phyloP scores from a whole-genome alignment of 371 early-diverging fungal genomes.

The Rhizomucor miehei region DNA sequence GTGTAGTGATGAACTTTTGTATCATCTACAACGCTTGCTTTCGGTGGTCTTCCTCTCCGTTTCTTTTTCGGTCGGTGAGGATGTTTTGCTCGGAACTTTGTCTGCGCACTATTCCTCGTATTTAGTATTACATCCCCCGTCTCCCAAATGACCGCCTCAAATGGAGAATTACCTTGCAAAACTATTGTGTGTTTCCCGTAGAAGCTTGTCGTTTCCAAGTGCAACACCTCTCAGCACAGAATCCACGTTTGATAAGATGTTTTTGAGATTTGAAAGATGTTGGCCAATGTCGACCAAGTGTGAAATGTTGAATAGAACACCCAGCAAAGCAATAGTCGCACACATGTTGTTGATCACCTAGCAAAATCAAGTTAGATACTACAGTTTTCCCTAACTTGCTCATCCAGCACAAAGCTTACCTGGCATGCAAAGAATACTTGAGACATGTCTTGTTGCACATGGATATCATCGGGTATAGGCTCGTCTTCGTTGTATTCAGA shows the following conservation, averaged over 20 bases:
- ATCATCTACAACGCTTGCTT: too few relatives aligned
- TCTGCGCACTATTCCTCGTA: too few relatives aligned
- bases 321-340: constrained; percentile 38
- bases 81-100: too few relatives aligned
- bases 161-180: constrained; percentile 21
- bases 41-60: too few relatives aligned
- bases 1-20: constrained; percentile 32
- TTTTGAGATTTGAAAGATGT: constrained; percentile 22
- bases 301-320: constrained; percentile 26
- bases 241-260: constrained; percentile 17
- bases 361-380: background rate
- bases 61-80: too few relatives aligned
- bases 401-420: background rate
- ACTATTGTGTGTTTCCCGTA: constrained; percentile 32
- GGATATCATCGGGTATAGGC: constrained; percentile 10
- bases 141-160: too few relatives aligned
- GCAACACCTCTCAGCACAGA: constrained; percentile 23
- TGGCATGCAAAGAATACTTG: constrained; percentile 13
- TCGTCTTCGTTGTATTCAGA: constrained; percentile 7
- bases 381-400: background rate
- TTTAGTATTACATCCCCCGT: too few relatives aligned
- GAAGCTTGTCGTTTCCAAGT: constrained; percentile 24
- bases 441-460: constrained; percentile 25
- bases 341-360: constrained; percentile 39
- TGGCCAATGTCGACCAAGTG: constrained; percentile 25